A percentile compares a stretch with the other conserved stretches of the same genome.
phyloP scores from a whole-genome alignment of 805 yeast species.

The Starmera quercuum region DNA sequence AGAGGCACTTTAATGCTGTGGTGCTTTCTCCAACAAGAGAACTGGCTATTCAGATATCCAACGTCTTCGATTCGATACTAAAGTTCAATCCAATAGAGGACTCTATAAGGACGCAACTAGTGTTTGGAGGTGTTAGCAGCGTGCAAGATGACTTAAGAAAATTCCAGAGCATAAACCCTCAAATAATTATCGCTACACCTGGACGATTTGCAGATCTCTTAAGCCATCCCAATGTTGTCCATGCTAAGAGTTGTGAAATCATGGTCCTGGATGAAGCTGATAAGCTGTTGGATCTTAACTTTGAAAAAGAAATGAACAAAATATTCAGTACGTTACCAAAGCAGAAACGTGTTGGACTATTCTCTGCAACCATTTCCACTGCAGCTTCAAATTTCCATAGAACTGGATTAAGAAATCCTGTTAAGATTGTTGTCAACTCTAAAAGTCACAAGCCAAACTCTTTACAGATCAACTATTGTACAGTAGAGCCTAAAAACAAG shows the following conservation, averaged over 20 bases:
- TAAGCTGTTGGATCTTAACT: slow-evolving; percentile 71
- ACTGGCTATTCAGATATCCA: slow-evolving; percentile 60
- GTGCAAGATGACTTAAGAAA: slow-evolving; percentile 65
- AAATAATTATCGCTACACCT: slow-evolving; percentile 84
- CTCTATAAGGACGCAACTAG: slow-evolving; percentile 45
- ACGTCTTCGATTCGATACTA: slow-evolving; percentile 55
- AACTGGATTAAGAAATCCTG: slow-evolving; percentile 92
- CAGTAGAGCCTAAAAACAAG: slow-evolving; percentile 53
- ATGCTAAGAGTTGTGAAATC: slow-evolving; percentile 58
- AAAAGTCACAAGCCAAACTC: slow-evolving; percentile 49
- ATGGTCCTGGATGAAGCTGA: slow-evolving; percentile 92
- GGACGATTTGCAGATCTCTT: slow-evolving; percentile 80
- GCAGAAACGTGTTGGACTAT: slow-evolving; percentile 88
- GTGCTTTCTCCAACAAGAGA: slow-evolving; percentile 66
- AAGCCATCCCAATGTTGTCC: slow-evolving; percentile 41
- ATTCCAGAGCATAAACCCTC: slow-evolving; percentile 52
- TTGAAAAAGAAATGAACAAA: slow-evolving; percentile 56
- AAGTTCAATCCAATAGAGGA: slow-evolving; percentile 46
- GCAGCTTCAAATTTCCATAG: slow-evolving; percentile 75
- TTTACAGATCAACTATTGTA: slow-evolving; percentile 52
- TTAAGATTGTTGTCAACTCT: slow-evolving; percentile 71
- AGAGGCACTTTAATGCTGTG: slow-evolving; percentile 57
- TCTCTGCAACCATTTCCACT: slow-evolving; percentile 86
- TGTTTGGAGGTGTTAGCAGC: slow-evolving; percentile 57
- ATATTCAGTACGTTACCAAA: slow-evolving; percentile 71